A percentile compares a stretch with the other conserved stretches of the same genome.
phyloP scores from a whole-genome alignment of 106 monocot species.

The Narthecium ossifragum region DNA sequence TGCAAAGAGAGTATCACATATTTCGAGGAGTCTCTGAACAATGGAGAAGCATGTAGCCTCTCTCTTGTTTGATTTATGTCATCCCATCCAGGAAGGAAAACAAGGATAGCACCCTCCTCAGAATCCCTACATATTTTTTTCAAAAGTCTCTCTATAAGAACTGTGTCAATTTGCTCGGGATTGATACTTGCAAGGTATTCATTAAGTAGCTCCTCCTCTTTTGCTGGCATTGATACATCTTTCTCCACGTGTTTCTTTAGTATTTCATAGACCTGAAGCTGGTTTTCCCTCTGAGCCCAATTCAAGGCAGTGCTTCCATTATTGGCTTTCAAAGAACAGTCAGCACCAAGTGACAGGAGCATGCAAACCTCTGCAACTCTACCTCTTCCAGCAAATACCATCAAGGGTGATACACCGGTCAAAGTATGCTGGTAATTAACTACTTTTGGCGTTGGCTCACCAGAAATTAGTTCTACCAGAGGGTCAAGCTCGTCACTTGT shows the following conservation, averaged over 20 bases:
- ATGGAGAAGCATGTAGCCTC: slow-evolving; percentile 50
- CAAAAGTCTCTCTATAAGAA: slow-evolving; percentile 60
- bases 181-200: slow-evolving; percentile 67
- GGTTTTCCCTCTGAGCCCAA: slow-evolving; percentile 69
- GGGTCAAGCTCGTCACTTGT: slow-evolving; percentile 75
- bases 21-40: slow-evolving; percentile 56
- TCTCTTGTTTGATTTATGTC: slow-evolving; percentile 84
- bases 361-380: slow-evolving; percentile 74
- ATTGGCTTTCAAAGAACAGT: slow-evolving; percentile 49
- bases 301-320: slow-evolving; percentile 75
- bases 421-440: slow-evolving; percentile 75
- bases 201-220: slow-evolving; percentile 55
- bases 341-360: slow-evolving; percentile 80
- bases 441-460: slow-evolving; percentile 35
- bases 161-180: slow-evolving; percentile 75
- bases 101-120: slow-evolving; percentile 76
- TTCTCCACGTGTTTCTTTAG: slow-evolving; percentile 54
- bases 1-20: slow-evolving; percentile 74
- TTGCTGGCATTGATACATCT: slow-evolving; percentile 34
- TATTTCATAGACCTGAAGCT: slow-evolving; percentile 53
- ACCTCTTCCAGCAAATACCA: slow-evolving; percentile 83
- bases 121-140: slow-evolving; percentile 79
- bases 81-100: slow-evolving; percentile 98
- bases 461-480: slow-evolving; percentile 61
- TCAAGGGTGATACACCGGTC: slow-evolving; percentile 77